Percentiles rank a stretch among this genome's conserved stretches.
phyloP scores from a whole-genome alignment of 345 rosid species.

The Gossypium ekmanianum region DNA sequence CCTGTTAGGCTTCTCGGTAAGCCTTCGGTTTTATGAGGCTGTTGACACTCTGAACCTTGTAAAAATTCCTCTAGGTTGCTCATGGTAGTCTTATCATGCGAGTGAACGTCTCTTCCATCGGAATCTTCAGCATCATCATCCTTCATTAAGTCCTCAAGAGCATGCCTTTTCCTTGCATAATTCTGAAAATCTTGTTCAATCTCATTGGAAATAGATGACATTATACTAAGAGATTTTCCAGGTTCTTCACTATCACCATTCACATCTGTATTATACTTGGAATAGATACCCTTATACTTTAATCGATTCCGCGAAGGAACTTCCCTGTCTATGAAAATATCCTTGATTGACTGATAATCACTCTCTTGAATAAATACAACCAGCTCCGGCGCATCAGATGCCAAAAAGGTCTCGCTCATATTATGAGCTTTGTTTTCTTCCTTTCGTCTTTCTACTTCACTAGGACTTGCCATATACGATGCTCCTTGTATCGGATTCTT shows the following conservation, averaged over 20 bases:
- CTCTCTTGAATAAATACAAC: slow-evolving; percentile 30
- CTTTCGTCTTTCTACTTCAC: slow-evolving; percentile 14
- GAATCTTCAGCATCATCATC: background rate
- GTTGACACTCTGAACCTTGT: slow-evolving; percentile 1
- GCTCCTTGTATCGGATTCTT: background rate
- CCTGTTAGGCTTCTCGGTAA: background rate
- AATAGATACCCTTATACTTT: slow-evolving; percentile 8
- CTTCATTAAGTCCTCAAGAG: background rate
- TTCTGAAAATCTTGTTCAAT: slow-evolving; percentile 16
- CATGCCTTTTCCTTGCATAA: background rate
- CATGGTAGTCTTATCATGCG: background rate
- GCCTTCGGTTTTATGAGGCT: background rate
- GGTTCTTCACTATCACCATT: slow-evolving; percentile 9
- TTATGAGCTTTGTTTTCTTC: slow-evolving; percentile 4
- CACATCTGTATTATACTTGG: slow-evolving; percentile 10
- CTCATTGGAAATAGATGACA: slow-evolving; percentile 18
- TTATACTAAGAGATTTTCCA: slow-evolving; percentile 4
- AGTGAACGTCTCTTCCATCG: background rate
- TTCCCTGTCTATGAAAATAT: slow-evolving; percentile 23
- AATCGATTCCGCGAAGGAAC: slow-evolving; percentile 1
- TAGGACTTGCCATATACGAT: background rate
- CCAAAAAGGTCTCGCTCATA: slow-evolving; percentile 1
- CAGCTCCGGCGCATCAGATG: slow-evolving; percentile 26
- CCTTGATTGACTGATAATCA: slow-evolving; percentile 20
- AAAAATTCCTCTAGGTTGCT: slow-evolving; percentile 11